Conservation (phyloP, 1,284 basidiomycete species). For the Athelia sp. region DNA sequence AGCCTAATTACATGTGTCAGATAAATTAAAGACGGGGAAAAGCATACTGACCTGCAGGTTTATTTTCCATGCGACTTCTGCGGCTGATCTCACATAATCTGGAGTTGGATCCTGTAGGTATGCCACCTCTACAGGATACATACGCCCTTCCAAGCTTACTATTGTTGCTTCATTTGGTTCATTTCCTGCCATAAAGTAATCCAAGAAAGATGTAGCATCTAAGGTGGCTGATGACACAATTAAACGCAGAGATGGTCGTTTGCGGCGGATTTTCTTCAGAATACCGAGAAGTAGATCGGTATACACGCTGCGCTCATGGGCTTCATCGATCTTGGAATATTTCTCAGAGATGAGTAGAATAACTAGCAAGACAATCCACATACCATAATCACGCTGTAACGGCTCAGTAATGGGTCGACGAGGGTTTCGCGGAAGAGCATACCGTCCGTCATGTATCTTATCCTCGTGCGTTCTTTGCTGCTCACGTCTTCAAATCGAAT, state of each 20-base stretch:
- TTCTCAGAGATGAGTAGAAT: conserved; percentile 11
- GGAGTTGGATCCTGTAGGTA: conserved; percentile 68
- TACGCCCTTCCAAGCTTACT: conserved; percentile 87
- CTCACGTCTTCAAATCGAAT: conserved; percentile 97
- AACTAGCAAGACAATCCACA: conserved; percentile 16
- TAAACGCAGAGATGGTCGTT: conserved; percentile 83
- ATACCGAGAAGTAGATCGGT: conserved; percentile 93
- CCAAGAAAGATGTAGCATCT: conserved; percentile 82
- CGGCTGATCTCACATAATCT: conserved; percentile 84
- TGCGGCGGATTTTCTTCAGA: conserved; percentile 88
- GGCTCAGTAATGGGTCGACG: conserved; percentile 81
- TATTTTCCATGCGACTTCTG: conserved; percentile 83
- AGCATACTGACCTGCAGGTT: conserved; percentile 64
- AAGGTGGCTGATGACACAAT: conserved; percentile 95
- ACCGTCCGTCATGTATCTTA: conserved; percentile 97
- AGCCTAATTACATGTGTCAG: conserved; percentile 34
- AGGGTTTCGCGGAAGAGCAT: conserved; percentile 96
- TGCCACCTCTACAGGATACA: conserved; percentile 86
- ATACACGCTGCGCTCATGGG: conserved; percentile 92
- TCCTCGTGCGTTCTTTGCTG: conserved; percentile 76
- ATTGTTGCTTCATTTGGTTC: conserved; percentile 61
- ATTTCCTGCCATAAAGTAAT: conserved; percentile 75
- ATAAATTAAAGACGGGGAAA: conserved; percentile 4
- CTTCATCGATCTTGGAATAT: conserved; percentile 81
- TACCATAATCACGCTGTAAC: conserved; percentile 95